Evolutionary conservation across 169 alveolate species (phyloP).

Genomic region (Blepharisma undulans): DNA sequence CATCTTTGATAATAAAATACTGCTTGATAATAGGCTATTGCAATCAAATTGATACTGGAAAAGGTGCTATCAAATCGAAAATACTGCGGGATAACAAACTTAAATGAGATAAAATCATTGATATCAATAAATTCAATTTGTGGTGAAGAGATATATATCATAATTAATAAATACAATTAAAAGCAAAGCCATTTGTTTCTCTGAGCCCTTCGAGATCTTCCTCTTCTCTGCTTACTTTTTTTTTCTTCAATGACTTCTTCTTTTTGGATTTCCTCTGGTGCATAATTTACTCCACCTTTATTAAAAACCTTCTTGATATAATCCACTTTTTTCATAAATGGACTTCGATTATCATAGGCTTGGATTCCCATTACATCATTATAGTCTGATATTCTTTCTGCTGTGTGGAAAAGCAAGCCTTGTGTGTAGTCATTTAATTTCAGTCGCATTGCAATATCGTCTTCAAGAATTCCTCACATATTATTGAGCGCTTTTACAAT

Average conservation of each 20-base stretch:
- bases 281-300: not conserved
- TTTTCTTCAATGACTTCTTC: not conserved
- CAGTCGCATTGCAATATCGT: not conserved
- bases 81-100: slow-evolving; percentile 47
- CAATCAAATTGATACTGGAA: too few species aligned
- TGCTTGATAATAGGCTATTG: too few species aligned
- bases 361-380: not conserved
- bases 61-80: not conserved
- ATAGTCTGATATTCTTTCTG: not conserved
- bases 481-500: not conserved
- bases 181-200: not conserved
- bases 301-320: not conserved
- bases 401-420: slow-evolving; percentile 21
- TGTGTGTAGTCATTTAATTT: not conserved
- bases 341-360: not conserved
- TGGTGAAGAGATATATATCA: not conserved
- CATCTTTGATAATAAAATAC: too few species aligned
- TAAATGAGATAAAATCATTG: slow-evolving; percentile 77
- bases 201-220: not conserved
- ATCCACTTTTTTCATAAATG: not conserved
- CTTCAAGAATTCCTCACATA: slow-evolving; percentile 13
- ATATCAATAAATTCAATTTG: slow-evolving; percentile 70
- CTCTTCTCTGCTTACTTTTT: not conserved
- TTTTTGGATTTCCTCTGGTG: not conserved
- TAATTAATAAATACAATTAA: not conserved